These are phyloP conservation scores for Graphium sp. DNA, from an alignment of 2,329 filamentous ascomycete species.

Conservation along the genomic window DNA sequence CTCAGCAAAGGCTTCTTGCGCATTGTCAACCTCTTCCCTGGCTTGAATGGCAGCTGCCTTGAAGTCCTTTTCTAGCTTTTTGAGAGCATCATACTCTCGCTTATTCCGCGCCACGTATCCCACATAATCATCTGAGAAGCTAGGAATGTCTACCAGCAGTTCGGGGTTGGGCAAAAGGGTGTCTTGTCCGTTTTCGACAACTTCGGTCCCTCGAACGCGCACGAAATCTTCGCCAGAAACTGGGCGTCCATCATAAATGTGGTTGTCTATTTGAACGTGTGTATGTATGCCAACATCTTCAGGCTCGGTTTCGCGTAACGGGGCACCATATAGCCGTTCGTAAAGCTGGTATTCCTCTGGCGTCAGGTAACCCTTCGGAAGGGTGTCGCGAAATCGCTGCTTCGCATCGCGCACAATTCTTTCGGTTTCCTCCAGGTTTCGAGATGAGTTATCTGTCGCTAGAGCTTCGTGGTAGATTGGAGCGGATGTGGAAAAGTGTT, in stretches of 20 bases:
- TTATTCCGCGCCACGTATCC: conserved; percentile 31
- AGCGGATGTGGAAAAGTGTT: conserved; percentile 1
- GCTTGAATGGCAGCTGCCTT: conserved; percentile 21
- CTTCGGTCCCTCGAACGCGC: no score
- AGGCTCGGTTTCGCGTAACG: conserved; percentile 41
- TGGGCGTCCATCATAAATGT: no score
- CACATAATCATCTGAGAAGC: conserved; percentile 19
- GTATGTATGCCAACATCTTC: conserved; percentile 39
- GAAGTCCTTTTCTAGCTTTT: conserved; percentile 40
- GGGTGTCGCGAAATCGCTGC: conserved; percentile 57
- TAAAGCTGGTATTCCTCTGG: conserved; percentile 60
- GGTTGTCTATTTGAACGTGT: conserved; percentile 9
- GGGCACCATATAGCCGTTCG: conserved; percentile 64
- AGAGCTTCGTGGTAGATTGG: conserved; percentile 2
- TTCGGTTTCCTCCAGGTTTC: conserved; percentile 28
- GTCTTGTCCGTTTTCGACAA: no score
- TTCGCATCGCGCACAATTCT: conserved; percentile 52
- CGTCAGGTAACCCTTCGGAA: conserved; percentile 56
- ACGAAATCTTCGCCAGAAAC: no score
- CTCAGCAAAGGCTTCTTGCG: no score
- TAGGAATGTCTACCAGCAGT: no score
- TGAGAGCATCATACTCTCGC: conserved; percentile 37
- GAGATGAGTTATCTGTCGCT: background rate
- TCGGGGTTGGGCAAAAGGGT: no score
- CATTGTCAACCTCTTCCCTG: no score